These are phyloP conservation scores for Orbilia oligospora DNA, from an alignment of 2,329 filamentous ascomycete species.

Conservation along the genomic window DNA sequence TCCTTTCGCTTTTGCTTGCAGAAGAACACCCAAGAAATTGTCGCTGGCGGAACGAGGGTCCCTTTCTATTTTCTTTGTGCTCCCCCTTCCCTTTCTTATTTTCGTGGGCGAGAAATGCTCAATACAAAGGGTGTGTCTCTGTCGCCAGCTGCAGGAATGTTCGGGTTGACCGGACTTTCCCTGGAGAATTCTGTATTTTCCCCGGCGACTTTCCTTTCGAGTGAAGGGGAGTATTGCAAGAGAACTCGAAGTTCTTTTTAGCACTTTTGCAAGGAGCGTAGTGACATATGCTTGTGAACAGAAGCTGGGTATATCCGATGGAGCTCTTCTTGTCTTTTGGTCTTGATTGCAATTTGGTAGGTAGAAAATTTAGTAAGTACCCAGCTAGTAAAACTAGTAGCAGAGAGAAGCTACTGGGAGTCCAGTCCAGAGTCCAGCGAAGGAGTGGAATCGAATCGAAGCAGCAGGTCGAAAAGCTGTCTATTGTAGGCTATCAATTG, in stretches of 20 bases:
- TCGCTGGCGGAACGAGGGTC: conserved; percentile 43
- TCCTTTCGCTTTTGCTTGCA: conserved; percentile 31
- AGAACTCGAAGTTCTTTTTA: conserved; percentile 22
- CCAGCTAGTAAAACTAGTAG: conserved; percentile 46
- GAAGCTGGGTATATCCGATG: conserved; percentile 29
- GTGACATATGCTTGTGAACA: conserved; percentile 12
- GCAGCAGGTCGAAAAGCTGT: conserved; percentile 25
- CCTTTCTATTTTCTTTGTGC: conserved; percentile 8
- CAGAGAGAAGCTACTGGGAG: conserved; percentile 33
- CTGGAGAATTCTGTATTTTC: conserved; percentile 33
- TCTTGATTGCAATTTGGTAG: conserved; percentile 34
- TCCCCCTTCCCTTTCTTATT: conserved; percentile 24
- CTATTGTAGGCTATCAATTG: conserved; percentile 49
- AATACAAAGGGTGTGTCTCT: conserved; percentile 6
- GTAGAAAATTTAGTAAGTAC: conserved; percentile 20
- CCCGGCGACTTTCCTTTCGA: conserved; percentile 38
- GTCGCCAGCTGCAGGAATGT: conserved; percentile 42
- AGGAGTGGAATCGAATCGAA: conserved; percentile 50
- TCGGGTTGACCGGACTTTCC: conserved; percentile 50
- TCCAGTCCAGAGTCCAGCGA: conserved; percentile 57
- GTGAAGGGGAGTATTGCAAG: background rate
- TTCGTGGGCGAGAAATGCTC: conserved; percentile 40
- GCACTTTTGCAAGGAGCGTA: conserved; percentile 23
- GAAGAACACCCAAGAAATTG: conserved; percentile 24
- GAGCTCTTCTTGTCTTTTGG: conserved; percentile 30